Evolutionary conservation across 2,329 filamentous ascomycete genomes (phyloP), one percentile per base, ranked within the genome.

Genomic region (Botrytis fragariae): DNA sequence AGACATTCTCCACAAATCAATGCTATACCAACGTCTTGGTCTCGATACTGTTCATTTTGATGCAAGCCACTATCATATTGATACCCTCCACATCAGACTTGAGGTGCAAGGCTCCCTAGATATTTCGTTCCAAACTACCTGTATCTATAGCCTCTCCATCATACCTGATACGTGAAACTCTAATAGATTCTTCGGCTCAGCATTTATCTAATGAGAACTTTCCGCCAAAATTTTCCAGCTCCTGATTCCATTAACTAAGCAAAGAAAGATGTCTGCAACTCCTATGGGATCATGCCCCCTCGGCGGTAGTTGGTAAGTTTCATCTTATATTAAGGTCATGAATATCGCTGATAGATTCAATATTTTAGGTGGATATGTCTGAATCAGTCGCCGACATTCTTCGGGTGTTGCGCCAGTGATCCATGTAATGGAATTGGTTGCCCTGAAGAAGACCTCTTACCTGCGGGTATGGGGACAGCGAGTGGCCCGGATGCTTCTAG

Each of bases 391-490:
- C 75, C 75, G 10, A 77, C 71, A 9, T 77, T 77, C 42, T 48
- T 77, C 12, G 76, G 76, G 32, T 77, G 75, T 35, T 77, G 76
- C 32, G 64, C 42, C 4, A 73, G 70, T 32, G 37, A 77, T 57
- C 75, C 75, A 62, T 77, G 76, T 64, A 74, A 77, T 51, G 72
- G 72, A 18, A 63, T 65, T 22, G 74, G 72, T 12, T 77, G 75
- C 39, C 75, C 76, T 18, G 37, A 57, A 18, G 10, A 18, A 7
- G 51, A 77, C 37, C 63, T 77, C 16, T 71, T 72, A 35, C 62
- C 76, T n/a, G 73, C 75, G 48, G 71, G 71, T 12, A 71, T 77
- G 69, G 76, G 76, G 32, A 74, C 67, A 45, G 69, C 35, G 8
- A 54, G 35, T 57, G 69, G 60, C 6, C 60, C 60, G 5, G 35